Evolutionary conservation across 768 basidiomycete species (phyloP).

Genomic region (Tylopilus vinaceipallidus): DNA sequence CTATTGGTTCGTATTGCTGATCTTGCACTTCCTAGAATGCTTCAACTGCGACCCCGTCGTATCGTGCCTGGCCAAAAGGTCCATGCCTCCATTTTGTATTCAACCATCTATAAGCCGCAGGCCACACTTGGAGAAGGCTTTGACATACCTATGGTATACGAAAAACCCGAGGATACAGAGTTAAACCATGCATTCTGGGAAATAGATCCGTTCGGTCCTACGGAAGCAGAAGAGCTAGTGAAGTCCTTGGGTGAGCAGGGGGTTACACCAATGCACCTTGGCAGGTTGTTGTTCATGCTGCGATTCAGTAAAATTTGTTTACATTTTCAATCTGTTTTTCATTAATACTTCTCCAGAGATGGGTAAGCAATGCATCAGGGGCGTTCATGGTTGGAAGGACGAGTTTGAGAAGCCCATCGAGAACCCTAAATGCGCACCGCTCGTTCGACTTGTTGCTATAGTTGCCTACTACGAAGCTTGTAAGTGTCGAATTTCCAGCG

Average conservation of each 20-base stretch:
- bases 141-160: neutral
- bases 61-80: slow-evolving; percentile 1
- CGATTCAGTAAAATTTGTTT: neutral
- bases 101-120: neutral
- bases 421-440: slow-evolving; percentile 4
- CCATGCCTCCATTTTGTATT: neutral
- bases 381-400: slow-evolving; percentile 10
- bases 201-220: slow-evolving; percentile 7
- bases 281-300: slow-evolving; percentile 15
- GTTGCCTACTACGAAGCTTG: slow-evolving; percentile 23
- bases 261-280: slow-evolving; percentile 10
- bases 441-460: slow-evolving; percentile 21
- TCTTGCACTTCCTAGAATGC: neutral
- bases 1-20: neutral
- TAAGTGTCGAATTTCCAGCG: neutral
- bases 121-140: neutral
- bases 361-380: slow-evolving; percentile 18
- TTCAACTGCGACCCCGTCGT: slow-evolving; percentile 12
- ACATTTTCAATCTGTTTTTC: neutral
- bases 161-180: neutral
- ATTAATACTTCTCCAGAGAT: slow-evolving; percentile 9
- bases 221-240: slow-evolving; percentile 4
- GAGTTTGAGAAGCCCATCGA: slow-evolving; percentile 10
- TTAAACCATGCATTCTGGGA: slow-evolving; percentile 9
- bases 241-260: slow-evolving; percentile 3